phyloP scores from a whole-genome alignment of 2,329 filamentous ascomycete species.

The Pochonia chlamydosporia region DNA sequence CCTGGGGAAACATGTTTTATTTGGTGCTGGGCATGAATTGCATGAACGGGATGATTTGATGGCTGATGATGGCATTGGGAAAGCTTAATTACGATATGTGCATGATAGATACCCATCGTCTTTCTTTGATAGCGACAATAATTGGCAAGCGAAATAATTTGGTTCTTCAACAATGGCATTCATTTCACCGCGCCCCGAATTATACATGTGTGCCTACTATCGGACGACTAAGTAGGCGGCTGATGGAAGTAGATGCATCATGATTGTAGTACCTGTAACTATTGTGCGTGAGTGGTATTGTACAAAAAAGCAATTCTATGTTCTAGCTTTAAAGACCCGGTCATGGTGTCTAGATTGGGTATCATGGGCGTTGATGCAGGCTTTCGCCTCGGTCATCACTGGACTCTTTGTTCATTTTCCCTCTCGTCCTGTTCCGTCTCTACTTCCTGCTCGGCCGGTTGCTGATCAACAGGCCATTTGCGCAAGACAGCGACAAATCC shows the following conservation, averaged over 20 bases:
- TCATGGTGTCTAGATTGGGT: not conserved
- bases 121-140: conserved; percentile 10
- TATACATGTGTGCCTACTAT: too few species aligned
- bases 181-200: too few species aligned
- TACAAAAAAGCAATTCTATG: too few species aligned
- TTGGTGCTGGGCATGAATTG: not conserved
- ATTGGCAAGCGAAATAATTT: conserved; percentile 7
- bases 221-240: too few species aligned
- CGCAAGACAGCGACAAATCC: conserved; percentile 35
- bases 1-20: not conserved
- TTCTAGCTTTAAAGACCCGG: too few species aligned
- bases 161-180: not conserved
- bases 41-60: conserved; percentile 1
- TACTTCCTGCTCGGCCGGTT: conserved; percentile 3
- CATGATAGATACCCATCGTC: conserved; percentile 10
- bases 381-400: not conserved
- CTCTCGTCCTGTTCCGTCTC: not conserved
- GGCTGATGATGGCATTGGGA: not conserved
- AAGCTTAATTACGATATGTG: conserved; percentile 2
- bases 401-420: not conserved
- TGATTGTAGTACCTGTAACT: too few species aligned
- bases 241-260: too few species aligned
- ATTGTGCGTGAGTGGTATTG: too few species aligned
- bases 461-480: conserved; percentile 20
- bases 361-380: not conserved